Percentiles rank a stretch among this genome's conserved stretches.
These are phyloP conservation scores for Aspergillus conjunctus DNA, from an alignment of 495 filamentous ascomycete species.

Conservation along the genomic window DNA sequence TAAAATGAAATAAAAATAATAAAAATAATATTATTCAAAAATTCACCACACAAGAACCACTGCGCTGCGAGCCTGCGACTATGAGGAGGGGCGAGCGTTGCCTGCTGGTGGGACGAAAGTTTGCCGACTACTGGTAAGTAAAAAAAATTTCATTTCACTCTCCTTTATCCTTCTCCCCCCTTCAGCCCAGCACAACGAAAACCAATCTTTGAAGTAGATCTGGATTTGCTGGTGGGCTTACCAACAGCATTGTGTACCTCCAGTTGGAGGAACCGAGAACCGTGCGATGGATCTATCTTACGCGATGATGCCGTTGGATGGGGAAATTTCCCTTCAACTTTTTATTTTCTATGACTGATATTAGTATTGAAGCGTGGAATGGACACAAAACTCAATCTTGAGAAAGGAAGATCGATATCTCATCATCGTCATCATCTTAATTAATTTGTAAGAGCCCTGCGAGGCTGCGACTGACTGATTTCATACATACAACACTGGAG, in stretches of 20 bases:
- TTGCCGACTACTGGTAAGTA: constrained; percentile 22
- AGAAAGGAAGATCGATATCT: not conserved
- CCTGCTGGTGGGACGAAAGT: constrained; percentile 29
- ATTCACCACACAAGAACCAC: constrained; percentile 20
- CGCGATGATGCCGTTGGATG: not conserved
- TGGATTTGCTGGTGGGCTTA: constrained; percentile 17
- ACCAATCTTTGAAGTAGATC: constrained; percentile 16
- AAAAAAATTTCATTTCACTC: constrained; percentile 16
- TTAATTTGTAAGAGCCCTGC: not conserved
- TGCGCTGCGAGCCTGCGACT: constrained; percentile 14
- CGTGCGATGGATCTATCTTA: not conserved
- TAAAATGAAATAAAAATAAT: constrained; percentile 23
- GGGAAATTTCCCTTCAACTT: not conserved
- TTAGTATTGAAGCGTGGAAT: not conserved
- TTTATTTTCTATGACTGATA: not conserved
- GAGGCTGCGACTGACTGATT: not conserved
- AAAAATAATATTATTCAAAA: constrained; percentile 13
- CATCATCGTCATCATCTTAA: not conserved
- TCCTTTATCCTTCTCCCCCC: constrained; percentile 6
- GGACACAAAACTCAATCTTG: not conserved
- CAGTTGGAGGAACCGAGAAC: not conserved
- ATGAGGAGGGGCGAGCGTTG: constrained; percentile 29
- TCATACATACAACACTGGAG: not conserved
- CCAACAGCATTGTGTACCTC: constrained; percentile 2
- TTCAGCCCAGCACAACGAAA: constrained; percentile 12